phyloP scores from a whole-genome alignment of 2,329 filamentous ascomycete species.

The Sporothrix mexicana region DNA sequence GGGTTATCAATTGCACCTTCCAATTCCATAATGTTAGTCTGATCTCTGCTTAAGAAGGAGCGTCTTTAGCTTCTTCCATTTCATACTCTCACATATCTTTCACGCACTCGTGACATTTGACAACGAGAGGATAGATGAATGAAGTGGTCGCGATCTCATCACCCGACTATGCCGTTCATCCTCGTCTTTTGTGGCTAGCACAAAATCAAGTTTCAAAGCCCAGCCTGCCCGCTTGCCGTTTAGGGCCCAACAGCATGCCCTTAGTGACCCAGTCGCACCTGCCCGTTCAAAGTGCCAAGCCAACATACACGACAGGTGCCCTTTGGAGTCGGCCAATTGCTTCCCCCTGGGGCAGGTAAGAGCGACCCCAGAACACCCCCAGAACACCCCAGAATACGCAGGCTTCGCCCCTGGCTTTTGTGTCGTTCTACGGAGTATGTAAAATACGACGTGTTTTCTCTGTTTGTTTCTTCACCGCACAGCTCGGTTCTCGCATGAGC shows the following conservation, averaged over 20 bases:
- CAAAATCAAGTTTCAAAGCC: neutral
- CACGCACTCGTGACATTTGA: no score
- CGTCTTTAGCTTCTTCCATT: neutral
- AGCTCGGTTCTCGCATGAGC: neutral
- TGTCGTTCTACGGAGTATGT: neutral
- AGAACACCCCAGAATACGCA: slow-evolving; percentile 15
- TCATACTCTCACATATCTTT: no score
- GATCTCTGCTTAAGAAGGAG: neutral
- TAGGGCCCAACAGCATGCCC: neutral
- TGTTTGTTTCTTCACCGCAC: neutral
- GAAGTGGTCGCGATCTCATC: neutral
- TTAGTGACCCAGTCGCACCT: neutral
- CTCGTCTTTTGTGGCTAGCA: neutral
- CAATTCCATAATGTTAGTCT: neutral
- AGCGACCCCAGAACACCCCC: neutral
- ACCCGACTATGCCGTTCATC: neutral
- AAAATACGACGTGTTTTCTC: neutral
- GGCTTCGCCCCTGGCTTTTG: neutral
- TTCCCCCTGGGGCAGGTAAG: neutral
- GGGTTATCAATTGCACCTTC: neutral
- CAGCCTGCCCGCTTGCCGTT: neutral
- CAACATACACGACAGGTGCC: slow-evolving; percentile 9
- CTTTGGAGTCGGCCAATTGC: neutral
- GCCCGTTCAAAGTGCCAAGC: neutral
- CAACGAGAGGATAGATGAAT: no score